Evolutionary conservation across 1,284 basidiomycete species (phyloP).

Genomic region (Moesziomyces globuligerus): DNA sequence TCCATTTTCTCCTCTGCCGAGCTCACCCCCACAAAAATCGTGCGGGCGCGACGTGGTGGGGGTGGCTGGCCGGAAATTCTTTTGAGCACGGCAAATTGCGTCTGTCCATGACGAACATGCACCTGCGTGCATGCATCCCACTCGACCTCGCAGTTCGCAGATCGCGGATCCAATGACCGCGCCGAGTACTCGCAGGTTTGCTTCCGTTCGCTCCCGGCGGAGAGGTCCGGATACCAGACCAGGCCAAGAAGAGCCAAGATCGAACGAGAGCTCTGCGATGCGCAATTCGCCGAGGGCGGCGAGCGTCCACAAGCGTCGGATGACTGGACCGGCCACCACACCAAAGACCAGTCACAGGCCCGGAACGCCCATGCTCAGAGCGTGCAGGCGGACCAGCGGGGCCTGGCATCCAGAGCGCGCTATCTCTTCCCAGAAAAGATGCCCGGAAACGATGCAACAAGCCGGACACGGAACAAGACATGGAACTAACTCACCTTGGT

Average conservation of each 20-base stretch:
- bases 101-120: not conserved
- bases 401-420: too few species aligned
- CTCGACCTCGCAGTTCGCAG: not conserved
- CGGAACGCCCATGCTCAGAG: too few species aligned
- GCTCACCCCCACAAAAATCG: not conserved
- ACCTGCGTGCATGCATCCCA: not conserved
- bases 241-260: not conserved
- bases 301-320: not conserved
- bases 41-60: not conserved
- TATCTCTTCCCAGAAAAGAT: constrained; percentile 15
- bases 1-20: not conserved
- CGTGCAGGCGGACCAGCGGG: too few species aligned
- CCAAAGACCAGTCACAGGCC: not conserved
- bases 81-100: not conserved
- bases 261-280: not conserved
- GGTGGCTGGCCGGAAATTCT: not conserved
- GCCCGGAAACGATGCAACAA: not conserved
- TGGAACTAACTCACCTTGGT: constrained; percentile 61
- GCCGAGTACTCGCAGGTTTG: constrained; percentile 2
- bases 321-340: constrained; percentile 15
- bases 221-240: constrained; percentile 11
- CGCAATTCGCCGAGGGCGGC: constrained; percentile 7
- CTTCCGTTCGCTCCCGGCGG: constrained; percentile 21
- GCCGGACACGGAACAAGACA: not conserved
- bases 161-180: constrained; percentile 20